Evolutionary conservation across 805 yeast genomes (phyloP), one percentile per base, ranked within the genome.

Genomic region (Sugiyamaella marilandica): DNA sequence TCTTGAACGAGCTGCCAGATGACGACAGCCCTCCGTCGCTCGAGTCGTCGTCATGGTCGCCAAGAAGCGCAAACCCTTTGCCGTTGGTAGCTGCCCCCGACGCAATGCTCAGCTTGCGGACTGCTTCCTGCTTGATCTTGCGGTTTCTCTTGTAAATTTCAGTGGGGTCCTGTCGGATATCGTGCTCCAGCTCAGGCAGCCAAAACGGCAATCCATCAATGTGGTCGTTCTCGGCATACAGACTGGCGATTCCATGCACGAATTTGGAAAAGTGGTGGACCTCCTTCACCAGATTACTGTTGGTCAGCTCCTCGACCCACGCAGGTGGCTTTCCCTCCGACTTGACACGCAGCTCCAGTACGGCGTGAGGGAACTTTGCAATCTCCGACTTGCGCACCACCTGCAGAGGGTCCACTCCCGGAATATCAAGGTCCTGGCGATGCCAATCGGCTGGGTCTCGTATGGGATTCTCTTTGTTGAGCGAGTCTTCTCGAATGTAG

Each of bases 181-280:
- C 92, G 32, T 59, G 56, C 61, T 88, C 97, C 62, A 94, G 74
- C 56, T 92, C 97, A 54, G 95, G 87, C 59, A 89, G 77, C 99
- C 99, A 92, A 68, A 90, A 87, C 52, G 99, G 99, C 57, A 92
- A 76, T 57, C 85, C 83, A 66, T 89, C 96, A 65, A 92, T 77
- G 60, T 85, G 84, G 62, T 92, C 97, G 66, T 88, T 94, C 65
- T 92, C 98, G 50, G 89, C 80, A 65, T 84, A 92, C 57, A 92
- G 76, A 2, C 89, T 78, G 4, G 97, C 90, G 53, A 90, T 81
- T 71, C 98, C 98, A 67, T 92, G 99, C 60, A 92, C 78, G 66
- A 87, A 92, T 70, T 90, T 88, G 49, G 96, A 87, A 65, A 92
- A 92, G 63, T 87, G 87, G 52, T 97, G 97, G 55, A 92, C 91